Percentiles rank a stretch among this genome's conserved stretches.
Conservation (phyloP, 768 basidiomycete species). For the Suillus ampliporus region DNA sequence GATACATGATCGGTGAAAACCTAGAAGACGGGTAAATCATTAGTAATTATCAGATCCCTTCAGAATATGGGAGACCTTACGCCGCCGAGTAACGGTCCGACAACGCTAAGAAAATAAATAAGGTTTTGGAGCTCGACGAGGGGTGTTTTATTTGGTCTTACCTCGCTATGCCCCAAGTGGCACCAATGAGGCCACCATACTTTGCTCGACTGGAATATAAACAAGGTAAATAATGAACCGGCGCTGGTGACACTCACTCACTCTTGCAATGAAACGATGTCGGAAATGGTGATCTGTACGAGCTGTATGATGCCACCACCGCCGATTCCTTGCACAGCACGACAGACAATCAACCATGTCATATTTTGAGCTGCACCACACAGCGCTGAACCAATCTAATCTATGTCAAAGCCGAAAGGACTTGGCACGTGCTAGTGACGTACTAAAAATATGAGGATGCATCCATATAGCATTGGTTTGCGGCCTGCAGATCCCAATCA, state of each 20-base stretch:
- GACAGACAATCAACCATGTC: constrained; percentile 46
- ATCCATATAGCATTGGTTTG: constrained; percentile 43
- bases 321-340: constrained; percentile 52
- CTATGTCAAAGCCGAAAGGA: neutral
- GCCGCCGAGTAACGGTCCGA: constrained; percentile 50
- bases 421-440: constrained; percentile 13
- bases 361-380: constrained; percentile 52
- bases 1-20: constrained; percentile 39
- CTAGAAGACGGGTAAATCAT: constrained; percentile 21
- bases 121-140: neutral
- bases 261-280: constrained; percentile 44
- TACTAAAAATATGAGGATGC: constrained; percentile 44
- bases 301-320: constrained; percentile 45
- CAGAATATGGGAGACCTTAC: constrained; percentile 22
- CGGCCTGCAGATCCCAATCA: constrained; percentile 30
- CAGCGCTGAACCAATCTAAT: constrained; percentile 42
- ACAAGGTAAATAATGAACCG: neutral
- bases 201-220: constrained; percentile 41
- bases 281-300: constrained; percentile 44
- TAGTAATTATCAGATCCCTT: neutral
- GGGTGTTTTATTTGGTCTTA: constrained; percentile 15
- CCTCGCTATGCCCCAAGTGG: constrained; percentile 48
- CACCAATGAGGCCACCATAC: constrained; percentile 43
- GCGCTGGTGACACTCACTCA: constrained; percentile 17
- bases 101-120: constrained; percentile 29